Evolutionary conservation across 441 rosid genomes (phyloP), one percentile per base, ranked within the genome.

Genomic region (Gossypium aridum): DNA sequence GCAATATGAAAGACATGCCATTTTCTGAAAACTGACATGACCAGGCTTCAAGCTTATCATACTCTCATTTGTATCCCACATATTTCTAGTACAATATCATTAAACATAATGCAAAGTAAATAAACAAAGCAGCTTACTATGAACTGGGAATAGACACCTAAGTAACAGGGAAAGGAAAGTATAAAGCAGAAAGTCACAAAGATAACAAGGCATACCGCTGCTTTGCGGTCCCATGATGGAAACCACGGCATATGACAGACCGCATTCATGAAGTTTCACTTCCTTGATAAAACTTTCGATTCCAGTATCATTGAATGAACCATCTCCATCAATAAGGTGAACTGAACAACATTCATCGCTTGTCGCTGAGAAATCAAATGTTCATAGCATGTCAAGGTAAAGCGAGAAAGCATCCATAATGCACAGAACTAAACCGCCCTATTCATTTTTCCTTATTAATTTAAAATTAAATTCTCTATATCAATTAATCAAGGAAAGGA

Each of bases 201-300:
- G 65, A 71, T 39, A 61, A 23, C 23, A 72, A 74, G 51, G 82
- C 92, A 76, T 84, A 94, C 99, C 99, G 56, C 99, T 97, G 80
- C 99, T 97, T 75, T 97, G 99, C 2, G 99, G 99, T 73, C 99
- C 99, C 99, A 97, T 94, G 79, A 97, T 97, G 57, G 99, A 89
- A 79, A 92, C 99, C 37, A 94, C 85, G 4, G 99, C 99, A 73
- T 97, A 97, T 2, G 99, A 97, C 71, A 97, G 83, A 51, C 99
- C 99, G 64, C 97, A 91, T 71, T 92, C 97, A 28, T 74, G 85
- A 80, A 97, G 78, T 56, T 84, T 90, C 71, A 89, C 84, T 73
- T 89, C 94, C 85, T 88, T 91, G 83, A 91, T 92, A 67, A 97
- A 90, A 74, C 70, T 22, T 31, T 92, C 99, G 16, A 91, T 72